Conservation (phyloP, 805 yeast species). For the Dipodascopsis uninucleata region DNA sequence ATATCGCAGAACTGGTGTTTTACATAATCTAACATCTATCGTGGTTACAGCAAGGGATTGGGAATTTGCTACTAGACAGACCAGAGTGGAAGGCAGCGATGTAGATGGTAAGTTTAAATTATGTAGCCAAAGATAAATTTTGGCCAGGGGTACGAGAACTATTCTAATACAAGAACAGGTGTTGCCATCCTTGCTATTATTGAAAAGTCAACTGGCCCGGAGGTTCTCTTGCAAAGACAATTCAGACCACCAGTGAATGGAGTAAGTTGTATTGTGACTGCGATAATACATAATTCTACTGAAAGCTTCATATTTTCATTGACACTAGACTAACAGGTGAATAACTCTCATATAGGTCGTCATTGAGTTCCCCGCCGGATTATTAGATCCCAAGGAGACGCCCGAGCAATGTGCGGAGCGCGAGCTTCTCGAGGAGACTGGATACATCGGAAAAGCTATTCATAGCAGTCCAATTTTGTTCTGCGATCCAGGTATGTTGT, state of each 20-base stretch:
- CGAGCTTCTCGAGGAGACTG: conserved; percentile 89
- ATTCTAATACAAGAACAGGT: conserved; percentile 18
- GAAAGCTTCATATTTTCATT: not conserved
- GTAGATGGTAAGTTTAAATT: conserved; percentile 57
- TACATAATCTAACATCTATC: not conserved
- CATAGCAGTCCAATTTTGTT: conserved; percentile 49
- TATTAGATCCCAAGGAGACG: conserved; percentile 71
- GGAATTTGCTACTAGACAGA: conserved; percentile 85
- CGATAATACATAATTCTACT: not conserved
- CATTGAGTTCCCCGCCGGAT: conserved; percentile 93
- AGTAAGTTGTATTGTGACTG: conserved; percentile 45
- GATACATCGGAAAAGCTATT: conserved; percentile 67
- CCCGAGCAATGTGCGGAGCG: conserved; percentile 78
- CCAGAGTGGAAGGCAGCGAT: conserved; percentile 58
- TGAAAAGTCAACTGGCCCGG: conserved; percentile 48
- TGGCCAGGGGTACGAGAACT: not conserved
- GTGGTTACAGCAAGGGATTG: conserved; percentile 54
- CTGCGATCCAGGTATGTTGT: conserved; percentile 67
- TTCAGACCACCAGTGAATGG: conserved; percentile 90
- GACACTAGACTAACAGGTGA: not conserved
- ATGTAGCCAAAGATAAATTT: not conserved
- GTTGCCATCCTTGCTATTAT: conserved; percentile 83
- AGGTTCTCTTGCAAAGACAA: conserved; percentile 73
- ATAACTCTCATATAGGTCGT: conserved; percentile 14
- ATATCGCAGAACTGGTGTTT: not conserved